A percentile compares a stretch with the other conserved stretches of the same genome.
These are phyloP conservation scores for Chrysochromulina parva DNA, from an alignment of 78 protist species.

Conservation along the genomic window DNA sequence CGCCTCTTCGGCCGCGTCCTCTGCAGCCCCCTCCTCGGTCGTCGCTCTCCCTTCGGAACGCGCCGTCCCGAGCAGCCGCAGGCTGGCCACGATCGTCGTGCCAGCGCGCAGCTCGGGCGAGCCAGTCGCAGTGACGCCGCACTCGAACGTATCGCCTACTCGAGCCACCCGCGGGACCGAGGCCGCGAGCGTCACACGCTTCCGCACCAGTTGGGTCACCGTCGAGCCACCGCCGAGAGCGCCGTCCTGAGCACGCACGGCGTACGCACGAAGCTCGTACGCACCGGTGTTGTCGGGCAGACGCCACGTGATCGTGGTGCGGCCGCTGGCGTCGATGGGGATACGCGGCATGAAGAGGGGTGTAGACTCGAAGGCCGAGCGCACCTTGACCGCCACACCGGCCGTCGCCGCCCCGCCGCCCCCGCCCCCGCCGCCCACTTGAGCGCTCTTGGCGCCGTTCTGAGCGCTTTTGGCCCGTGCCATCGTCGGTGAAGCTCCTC, in stretches of 20 bases:
- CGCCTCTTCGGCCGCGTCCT: too few relatives aligned
- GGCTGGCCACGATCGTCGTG: not conserved
- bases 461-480: not conserved
- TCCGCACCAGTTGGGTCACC: not conserved
- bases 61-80: not conserved
- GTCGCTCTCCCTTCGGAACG: too few relatives aligned
- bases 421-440: not conserved
- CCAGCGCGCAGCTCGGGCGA: not conserved
- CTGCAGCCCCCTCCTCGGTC: too few relatives aligned
- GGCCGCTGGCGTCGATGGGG: not conserved
- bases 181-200: not conserved
- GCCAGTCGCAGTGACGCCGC: not conserved
- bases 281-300: constrained; percentile 29
- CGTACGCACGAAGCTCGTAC: constrained; percentile 2
- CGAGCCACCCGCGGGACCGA: constrained; percentile 15
- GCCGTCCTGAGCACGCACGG: not conserved
- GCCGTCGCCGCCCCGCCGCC: not conserved
- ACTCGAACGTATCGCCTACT: not conserved
- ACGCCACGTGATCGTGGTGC: not conserved
- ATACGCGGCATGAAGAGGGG: not conserved
- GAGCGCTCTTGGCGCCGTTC: not conserved
- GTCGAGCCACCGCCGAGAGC: not conserved
- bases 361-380: not conserved
- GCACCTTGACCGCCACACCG: not conserved
- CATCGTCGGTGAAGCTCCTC: too few relatives aligned